A percentile compares a stretch with the other conserved stretches of the same genome.
Conservation (phyloP, 768 basidiomycete genomes). For the Suillus fuscotomentosus region DNA sequence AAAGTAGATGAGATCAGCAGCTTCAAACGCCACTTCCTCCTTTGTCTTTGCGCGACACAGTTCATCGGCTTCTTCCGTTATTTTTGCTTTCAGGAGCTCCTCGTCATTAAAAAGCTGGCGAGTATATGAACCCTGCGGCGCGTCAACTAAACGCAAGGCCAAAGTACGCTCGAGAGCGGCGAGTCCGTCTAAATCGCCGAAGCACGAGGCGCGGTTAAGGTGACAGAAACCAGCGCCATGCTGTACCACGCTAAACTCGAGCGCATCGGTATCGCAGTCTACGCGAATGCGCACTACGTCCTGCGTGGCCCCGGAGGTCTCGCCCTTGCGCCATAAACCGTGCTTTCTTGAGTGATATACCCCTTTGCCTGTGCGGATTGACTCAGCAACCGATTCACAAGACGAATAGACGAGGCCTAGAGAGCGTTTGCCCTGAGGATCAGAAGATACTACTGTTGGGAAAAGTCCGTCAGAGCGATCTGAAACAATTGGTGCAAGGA, state of each 20-base stretch:
- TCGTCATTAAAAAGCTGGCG: constrained; percentile 80
- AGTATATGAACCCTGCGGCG: constrained; percentile 93
- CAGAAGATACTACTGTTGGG: constrained; percentile 85
- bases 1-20: constrained; percentile 94
- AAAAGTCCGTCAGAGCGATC: constrained; percentile 92
- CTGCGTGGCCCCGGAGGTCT: constrained; percentile 93
- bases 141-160: constrained; percentile 62
- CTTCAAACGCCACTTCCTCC: constrained; percentile 90
- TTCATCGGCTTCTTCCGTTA: constrained; percentile 98
- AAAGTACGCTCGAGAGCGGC: constrained; percentile 80
- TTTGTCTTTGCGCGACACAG: constrained; percentile 79
- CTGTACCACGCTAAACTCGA: constrained; percentile 89
- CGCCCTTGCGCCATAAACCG: constrained; percentile 96
- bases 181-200: constrained; percentile 78
- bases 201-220: constrained; percentile 83
- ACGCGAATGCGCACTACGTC: constrained; percentile 76
- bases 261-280: constrained; percentile 92
- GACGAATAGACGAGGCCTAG: constrained; percentile 98
- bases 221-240: constrained; percentile 94
- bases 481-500: constrained; percentile 77
- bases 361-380: constrained; percentile 85
- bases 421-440: constrained; percentile 61
- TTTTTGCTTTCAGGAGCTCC: constrained; percentile 84
- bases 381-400: constrained; percentile 76
- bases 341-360: constrained; percentile 97